Evolutionary conservation across 2,329 filamentous ascomycete species (phyloP).

Genomic region (Boeremia exigua): DNA sequence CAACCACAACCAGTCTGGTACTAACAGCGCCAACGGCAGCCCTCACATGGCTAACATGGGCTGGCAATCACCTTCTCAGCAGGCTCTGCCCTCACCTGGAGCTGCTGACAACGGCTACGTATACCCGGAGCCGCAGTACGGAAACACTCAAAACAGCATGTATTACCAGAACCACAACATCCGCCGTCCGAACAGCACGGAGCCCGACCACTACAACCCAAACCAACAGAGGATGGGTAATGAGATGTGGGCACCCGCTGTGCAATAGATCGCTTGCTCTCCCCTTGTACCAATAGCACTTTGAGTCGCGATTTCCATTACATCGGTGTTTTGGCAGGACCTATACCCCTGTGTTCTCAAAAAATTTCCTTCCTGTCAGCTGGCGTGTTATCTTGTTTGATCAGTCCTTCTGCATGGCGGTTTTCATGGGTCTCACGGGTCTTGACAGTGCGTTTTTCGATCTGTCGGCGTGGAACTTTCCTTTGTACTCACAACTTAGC

Average conservation of each 20-base stretch:
- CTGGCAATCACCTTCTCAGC: slow-evolving; percentile 86
- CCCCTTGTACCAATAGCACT: slow-evolving; percentile 41
- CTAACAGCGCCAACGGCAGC: slow-evolving; percentile 74
- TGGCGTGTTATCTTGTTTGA: slow-evolving; percentile 39
- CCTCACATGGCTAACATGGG: slow-evolving; percentile 82
- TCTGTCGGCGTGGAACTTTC: slow-evolving; percentile 23
- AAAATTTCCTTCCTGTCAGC: slow-evolving; percentile 41
- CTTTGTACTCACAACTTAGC: slow-evolving; percentile 31
- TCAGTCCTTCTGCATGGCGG: slow-evolving; percentile 34
- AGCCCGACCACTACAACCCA: slow-evolving; percentile 60
- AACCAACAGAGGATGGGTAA: slow-evolving; percentile 47
- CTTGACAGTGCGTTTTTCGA: slow-evolving; percentile 21
- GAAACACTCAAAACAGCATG: slow-evolving; percentile 64
- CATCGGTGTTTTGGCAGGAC: slow-evolving; percentile 48
- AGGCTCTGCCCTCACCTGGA: slow-evolving; percentile 73
- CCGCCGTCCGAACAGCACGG: slow-evolving; percentile 76
- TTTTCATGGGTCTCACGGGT: slow-evolving; percentile 31
- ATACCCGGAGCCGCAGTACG: slow-evolving; percentile 76
- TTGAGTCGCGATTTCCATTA: slow-evolving; percentile 40
- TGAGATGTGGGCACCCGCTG: slow-evolving; percentile 52
- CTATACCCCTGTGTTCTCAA: slow-evolving; percentile 50
- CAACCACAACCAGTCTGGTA: slow-evolving; percentile 70
- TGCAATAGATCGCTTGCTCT: slow-evolving; percentile 43
- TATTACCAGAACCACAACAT: slow-evolving; percentile 77
- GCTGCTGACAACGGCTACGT: slow-evolving; percentile 75